Base-by-base conservation (phyloP, 192 early-diverging fungal genomes). In the Funneliformis geosporum region DNA sequence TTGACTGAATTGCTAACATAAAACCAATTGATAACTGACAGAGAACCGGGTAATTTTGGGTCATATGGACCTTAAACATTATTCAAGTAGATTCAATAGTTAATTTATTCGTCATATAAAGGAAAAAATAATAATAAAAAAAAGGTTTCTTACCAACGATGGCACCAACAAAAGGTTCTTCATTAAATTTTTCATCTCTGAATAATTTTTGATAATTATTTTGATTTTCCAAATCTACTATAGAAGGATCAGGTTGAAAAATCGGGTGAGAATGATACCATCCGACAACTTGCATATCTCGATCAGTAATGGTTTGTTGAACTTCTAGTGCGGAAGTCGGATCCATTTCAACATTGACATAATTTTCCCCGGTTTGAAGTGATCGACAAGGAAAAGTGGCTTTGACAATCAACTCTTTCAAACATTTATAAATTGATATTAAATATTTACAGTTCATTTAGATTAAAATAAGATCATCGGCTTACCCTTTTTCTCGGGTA, bases 261-360 rank as follows among this genome's bases (percentile, higher is more conserved):
- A 92, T 93, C 8, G 96, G 96, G 82, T 97, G 96, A 27, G 93
- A 94, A 84, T 97, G 96, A 84, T 97, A 97, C 96, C 96, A 97
- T 59, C 96, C 96, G 5, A 97, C 93, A 10, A 97, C 92, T 40
- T 85, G 82, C 88, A 97, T 85, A 10, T 93, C 89, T 8, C 85
- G 81, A 23, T 90, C 88, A 42, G 89, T 88, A 82, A 96, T 95
- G 83, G 90, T 84, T 47, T 92, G 88, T 1, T 94, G 88, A 8
- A 92, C 93, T 42, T 92, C 93, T 72, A 95, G 84, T 33, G 92
- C 92, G 59, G 88, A 90, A 12, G 88, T 92, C 0, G 96, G 95
- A 73, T 95, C 94, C 91, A 96, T 94, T 73, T 97, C 96, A 5
- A 97, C 96, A 76, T 95, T 95, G 59, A 94, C 87, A 80, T 88